Conservation (phyloP, 73 alveolate genomes). For the Paraurostyla sp. region DNA sequence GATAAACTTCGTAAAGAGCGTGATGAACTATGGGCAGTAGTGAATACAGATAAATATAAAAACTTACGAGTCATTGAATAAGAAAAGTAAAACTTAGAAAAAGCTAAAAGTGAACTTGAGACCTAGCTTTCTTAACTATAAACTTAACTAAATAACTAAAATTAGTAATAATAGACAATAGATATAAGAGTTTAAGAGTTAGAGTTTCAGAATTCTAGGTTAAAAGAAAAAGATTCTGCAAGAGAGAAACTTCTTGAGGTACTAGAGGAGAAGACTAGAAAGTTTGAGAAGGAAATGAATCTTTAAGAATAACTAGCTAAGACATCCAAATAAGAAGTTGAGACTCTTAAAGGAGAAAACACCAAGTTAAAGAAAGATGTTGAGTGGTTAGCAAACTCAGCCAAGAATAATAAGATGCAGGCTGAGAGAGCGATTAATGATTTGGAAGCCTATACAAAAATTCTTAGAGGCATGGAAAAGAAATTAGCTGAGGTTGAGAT, state of each 20-base stretch:
- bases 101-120: not conserved
- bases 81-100: conserved; percentile 40
- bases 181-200: conserved; percentile 3
- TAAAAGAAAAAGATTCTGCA: not conserved
- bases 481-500: conserved; percentile 54
- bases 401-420: conserved; percentile 59
- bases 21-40: conserved; percentile 67
- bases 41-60: conserved; percentile 72
- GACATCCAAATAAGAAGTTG: not conserved
- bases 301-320: not conserved
- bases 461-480: conserved; percentile 66
- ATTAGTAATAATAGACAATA: not conserved
- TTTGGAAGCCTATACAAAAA: conserved; percentile 56
- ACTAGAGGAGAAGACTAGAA: conserved; percentile 42
- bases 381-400: conserved; percentile 68
- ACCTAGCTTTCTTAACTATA: not conserved
- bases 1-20: conserved; percentile 67
- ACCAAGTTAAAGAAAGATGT: conserved; percentile 57
- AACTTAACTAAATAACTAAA: not conserved
- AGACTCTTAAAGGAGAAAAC: conserved; percentile 12
- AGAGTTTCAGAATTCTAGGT: not conserved
- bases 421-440: conserved; percentile 68
- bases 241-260: conserved; percentile 32
- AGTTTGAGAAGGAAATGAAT: not conserved
- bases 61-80: conserved; percentile 50